A percentile compares a stretch with the other conserved stretches of the same genome.
These are phyloP conservation scores for Lathyrus aphaca DNA, from an alignment of 306 rosid genomes.

Conservation along the genomic window DNA sequence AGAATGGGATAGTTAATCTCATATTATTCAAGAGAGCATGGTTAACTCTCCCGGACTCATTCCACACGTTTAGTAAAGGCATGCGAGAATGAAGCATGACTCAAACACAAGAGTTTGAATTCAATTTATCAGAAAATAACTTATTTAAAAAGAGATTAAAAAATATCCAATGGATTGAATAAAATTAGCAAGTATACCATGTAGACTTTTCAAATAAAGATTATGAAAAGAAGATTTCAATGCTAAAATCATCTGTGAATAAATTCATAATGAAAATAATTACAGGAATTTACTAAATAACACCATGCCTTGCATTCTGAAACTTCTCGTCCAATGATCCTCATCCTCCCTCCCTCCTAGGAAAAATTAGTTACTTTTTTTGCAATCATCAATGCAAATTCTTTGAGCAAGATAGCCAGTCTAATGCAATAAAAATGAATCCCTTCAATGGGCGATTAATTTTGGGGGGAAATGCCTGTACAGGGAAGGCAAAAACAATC, in stretches of 20 bases:
- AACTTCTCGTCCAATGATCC: constrained; percentile 49
- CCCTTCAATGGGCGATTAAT: constrained; percentile 55
- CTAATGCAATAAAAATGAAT: constrained; percentile 53
- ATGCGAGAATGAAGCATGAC: background rate
- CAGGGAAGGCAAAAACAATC: constrained; percentile 64
- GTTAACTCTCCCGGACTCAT: no score
- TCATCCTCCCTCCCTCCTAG: constrained; percentile 47
- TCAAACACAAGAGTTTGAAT: background rate
- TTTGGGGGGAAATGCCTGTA: constrained; percentile 61
- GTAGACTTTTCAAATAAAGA: constrained; percentile 55
- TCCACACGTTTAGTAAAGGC: background rate
- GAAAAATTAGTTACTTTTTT: constrained; percentile 54
- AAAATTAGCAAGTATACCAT: constrained; percentile 40
- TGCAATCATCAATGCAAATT: constrained; percentile 55
- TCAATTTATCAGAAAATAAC: background rate
- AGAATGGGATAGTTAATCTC: no score
- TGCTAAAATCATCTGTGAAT: constrained; percentile 47
- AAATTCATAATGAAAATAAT: constrained; percentile 52
- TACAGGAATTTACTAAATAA: constrained; percentile 44
- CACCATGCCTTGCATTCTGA: constrained; percentile 50
- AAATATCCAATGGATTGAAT: constrained; percentile 21
- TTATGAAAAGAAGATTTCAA: constrained; percentile 37
- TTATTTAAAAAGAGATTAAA: constrained; percentile 14
- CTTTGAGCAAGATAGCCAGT: constrained; percentile 53
- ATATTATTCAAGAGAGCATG: no score